Percentiles rank a stretch among this genome's conserved stretches.
These are phyloP conservation scores for Yamadazyma laniorum DNA, from an alignment of 805 yeast genomes.

Conservation along the genomic window DNA sequence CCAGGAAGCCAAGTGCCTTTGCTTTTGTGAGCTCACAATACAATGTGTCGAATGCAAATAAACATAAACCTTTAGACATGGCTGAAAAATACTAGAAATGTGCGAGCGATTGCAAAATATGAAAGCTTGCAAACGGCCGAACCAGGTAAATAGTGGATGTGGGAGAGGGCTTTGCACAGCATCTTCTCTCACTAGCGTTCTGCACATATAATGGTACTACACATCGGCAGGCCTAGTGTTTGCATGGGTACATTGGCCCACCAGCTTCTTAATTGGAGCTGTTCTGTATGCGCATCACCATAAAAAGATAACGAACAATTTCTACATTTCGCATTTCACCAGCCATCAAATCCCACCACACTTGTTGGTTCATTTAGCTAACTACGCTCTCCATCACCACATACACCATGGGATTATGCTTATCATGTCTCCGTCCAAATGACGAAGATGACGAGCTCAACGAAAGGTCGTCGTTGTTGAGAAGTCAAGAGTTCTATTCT, in stretches of 20 bases:
- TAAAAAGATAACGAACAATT: no score
- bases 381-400: neutral
- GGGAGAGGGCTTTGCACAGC: no score
- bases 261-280: no score
- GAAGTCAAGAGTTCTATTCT: conserved; percentile 25
- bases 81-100: neutral
- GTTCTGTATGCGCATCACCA: no score
- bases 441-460: conserved; percentile 38
- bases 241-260: no score
- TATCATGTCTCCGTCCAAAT: conserved; percentile 43
- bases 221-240: no score
- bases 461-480: conserved; percentile 39
- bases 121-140: no score
- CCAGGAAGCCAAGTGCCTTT: conserved; percentile 9
- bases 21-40: conserved; percentile 19
- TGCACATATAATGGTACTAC: no score
- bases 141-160: no score
- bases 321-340: neutral
- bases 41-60: conserved; percentile 37
- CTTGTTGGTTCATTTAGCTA: no score
- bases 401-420: conserved; percentile 47
- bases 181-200: no score
- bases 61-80: conserved; percentile 37
- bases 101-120: no score
- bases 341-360: neutral